A percentile compares a stretch with the other conserved stretches of the same genome.
Conservation (phyloP, 2,329 filamentous ascomycete species). For the Diplodia sapinea region DNA sequence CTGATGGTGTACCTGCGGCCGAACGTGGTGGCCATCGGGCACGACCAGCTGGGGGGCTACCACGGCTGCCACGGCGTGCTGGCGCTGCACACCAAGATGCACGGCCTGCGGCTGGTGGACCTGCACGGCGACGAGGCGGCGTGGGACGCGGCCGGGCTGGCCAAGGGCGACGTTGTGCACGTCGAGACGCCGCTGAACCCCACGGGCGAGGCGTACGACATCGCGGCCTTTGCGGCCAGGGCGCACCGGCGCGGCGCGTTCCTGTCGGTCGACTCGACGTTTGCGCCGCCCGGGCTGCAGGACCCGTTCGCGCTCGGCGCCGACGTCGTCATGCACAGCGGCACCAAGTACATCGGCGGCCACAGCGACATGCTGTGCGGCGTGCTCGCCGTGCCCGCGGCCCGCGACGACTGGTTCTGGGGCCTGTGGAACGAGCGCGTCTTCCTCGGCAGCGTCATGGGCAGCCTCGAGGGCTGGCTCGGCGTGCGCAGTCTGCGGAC, state of each 20-base stretch:
- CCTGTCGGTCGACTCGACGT: slow-evolving; percentile 87
- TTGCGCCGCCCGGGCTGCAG: slow-evolving; percentile 86
- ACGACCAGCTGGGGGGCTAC: slow-evolving; percentile 71
- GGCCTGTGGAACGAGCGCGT: slow-evolving; percentile 71
- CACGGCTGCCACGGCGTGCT: slow-evolving; percentile 93
- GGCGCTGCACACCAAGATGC: slow-evolving; percentile 73
- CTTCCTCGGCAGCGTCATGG: slow-evolving; percentile 83
- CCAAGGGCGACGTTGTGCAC: slow-evolving; percentile 82
- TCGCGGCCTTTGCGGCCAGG: slow-evolving; percentile 72
- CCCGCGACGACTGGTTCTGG: slow-evolving; percentile 43
- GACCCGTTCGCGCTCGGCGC: slow-evolving; percentile 83
- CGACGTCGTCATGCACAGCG: slow-evolving; percentile 88
- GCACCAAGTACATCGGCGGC: slow-evolving; percentile 95
- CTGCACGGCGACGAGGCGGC: slow-evolving; percentile 60
- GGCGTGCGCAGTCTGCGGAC: slow-evolving; percentile 86
- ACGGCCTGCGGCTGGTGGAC: slow-evolving; percentile 72
- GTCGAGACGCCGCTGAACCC: slow-evolving; percentile 95
- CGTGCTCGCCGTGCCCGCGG: slow-evolving; percentile 66
- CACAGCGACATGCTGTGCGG: slow-evolving; percentile 94
- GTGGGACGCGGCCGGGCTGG: slow-evolving; percentile 68
- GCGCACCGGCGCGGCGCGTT: slow-evolving; percentile 76
- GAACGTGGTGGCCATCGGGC: slow-evolving; percentile 73
- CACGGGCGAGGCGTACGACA: slow-evolving; percentile 77
- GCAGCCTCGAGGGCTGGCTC: slow-evolving; percentile 89
- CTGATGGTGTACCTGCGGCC: slow-evolving; percentile 85